Conservation (phyloP, 2,329 filamentous ascomycete genomes). For the Trichoderma lentiforme region DNA sequence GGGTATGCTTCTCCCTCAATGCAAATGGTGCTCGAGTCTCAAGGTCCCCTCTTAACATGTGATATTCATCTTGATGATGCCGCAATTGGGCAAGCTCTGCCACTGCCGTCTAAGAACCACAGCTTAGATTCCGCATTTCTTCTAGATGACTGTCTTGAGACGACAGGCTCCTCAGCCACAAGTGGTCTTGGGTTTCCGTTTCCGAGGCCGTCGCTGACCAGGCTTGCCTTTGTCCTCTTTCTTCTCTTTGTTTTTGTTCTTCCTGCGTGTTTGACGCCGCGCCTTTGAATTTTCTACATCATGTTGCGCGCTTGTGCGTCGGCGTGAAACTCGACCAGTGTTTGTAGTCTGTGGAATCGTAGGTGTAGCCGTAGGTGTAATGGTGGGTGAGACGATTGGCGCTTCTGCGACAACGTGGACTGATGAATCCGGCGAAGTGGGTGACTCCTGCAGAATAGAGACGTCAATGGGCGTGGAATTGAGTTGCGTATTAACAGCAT, state of each 20-base stretch:
- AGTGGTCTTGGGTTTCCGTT: not conserved
- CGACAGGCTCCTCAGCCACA: not conserved
- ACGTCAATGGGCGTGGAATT: not conserved
- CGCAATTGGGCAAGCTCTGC: not conserved
- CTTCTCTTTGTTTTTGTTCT: not conserved
- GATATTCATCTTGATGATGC: not conserved
- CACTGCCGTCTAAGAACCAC: not conserved
- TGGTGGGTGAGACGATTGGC: not conserved
- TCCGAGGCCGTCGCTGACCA: not conserved
- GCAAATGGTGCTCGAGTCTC: not conserved
- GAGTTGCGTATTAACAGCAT: not conserved
- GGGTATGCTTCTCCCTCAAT: not conserved
- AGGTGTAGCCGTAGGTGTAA: not conserved
- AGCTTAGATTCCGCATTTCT: not conserved
- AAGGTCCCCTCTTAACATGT: not conserved
- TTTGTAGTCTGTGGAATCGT: no score
- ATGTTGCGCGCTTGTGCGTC: not conserved
- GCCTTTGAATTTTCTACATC: not conserved
- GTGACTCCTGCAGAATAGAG: not conserved
- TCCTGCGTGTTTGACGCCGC: not conserved
- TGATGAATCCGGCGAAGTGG: not conserved
- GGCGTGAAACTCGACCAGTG: not conserved
- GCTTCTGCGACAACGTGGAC: not conserved
- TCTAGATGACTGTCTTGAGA: not conserved
- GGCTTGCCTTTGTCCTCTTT: not conserved